Evolutionary conservation across 768 basidiomycete species (phyloP), one percentile per base, ranked within the genome.

Genomic region (Tulasnella sp.): DNA sequence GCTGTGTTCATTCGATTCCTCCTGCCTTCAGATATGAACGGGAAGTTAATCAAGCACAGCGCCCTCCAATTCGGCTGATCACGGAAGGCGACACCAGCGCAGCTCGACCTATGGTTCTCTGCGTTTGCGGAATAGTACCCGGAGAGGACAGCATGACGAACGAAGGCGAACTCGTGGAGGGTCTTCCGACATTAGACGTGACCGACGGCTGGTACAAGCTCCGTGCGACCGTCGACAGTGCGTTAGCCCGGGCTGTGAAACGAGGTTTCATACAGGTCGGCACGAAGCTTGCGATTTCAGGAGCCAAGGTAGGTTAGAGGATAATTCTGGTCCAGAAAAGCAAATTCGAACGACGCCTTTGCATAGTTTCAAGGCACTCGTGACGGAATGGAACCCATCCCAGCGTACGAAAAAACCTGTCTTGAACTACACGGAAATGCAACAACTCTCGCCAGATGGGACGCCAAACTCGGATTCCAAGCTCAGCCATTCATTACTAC

Each of bases 161-260:
- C 0, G 80, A 84, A 36, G 81, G 81, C 3, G 67, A 79, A 22
- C 76, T 81, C 5, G 76, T 80, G 34, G 81, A 81, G 29, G 77
- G 81, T 2, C 79, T 83, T 75, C 86, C 89, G 0, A 86, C 88
- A 75, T 80, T 99, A 6, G 97, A 98, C 79, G 81, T 98, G n/a
- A 95, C 94, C 0, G 97, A 99, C 78, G 97, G 97, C 16, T 99
- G 97, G 97, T 99, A 99, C 77, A 82, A 89, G 35, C 82, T 98
- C 7, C 86, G 88, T 16, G 91, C 94, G 0, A 84, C 84, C 62
- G 83, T 92, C 14, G 97, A 98, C 79, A 80, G 81, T 22, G 86
- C 90, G 3, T 82, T 99, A 26, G 84, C 84, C 2, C 85, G 90
- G 59, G 95, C 92, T 1, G 80, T 91, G 9, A 82, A 83, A 62